Evolutionary conservation across 176 grass and related monocot species (phyloP).

Genomic region (Neostapfia colusana): DNA sequence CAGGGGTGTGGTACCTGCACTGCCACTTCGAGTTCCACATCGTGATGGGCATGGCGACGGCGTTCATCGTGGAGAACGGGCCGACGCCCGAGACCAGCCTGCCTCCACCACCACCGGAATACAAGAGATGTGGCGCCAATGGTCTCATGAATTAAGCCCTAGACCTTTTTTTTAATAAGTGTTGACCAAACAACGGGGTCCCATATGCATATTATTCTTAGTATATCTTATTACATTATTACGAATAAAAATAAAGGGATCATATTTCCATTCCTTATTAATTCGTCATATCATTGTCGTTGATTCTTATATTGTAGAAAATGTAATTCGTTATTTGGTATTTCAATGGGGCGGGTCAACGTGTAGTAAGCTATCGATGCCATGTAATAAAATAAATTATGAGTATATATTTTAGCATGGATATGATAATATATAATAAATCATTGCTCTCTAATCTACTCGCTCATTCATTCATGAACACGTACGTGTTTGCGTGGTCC

Average conservation of each 20-base stretch:
- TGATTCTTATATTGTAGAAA: not conserved
- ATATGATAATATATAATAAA: too few species aligned
- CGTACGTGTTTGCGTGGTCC: too few species aligned
- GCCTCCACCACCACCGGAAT: conserved; percentile 10
- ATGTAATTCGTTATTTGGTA: not conserved
- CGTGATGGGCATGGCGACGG: conserved; percentile 24
- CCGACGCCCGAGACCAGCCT: conserved; percentile 19
- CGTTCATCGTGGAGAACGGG: conserved; percentile 38
- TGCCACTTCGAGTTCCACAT: conserved; percentile 44
- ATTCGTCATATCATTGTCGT: not conserved
- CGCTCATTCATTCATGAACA: too few species aligned
- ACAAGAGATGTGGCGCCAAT: not conserved
- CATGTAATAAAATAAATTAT: too few species aligned
- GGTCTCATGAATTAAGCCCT: not conserved
- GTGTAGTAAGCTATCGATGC: too few species aligned
- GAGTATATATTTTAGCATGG: too few species aligned
- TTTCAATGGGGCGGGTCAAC: too few species aligned
- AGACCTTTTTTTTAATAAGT: not conserved
- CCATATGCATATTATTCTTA: not conserved
- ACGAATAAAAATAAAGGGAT: not conserved
- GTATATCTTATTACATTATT: not conserved
- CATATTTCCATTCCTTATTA: not conserved
- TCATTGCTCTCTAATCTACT: too few species aligned
- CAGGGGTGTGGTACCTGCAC: conserved; percentile 37
- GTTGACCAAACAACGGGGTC: not conserved